Percentiles rank a stretch among this genome's conserved stretches.
Conservation (phyloP, 345 rosid genomes). For the Murraya paniculata region DNA sequence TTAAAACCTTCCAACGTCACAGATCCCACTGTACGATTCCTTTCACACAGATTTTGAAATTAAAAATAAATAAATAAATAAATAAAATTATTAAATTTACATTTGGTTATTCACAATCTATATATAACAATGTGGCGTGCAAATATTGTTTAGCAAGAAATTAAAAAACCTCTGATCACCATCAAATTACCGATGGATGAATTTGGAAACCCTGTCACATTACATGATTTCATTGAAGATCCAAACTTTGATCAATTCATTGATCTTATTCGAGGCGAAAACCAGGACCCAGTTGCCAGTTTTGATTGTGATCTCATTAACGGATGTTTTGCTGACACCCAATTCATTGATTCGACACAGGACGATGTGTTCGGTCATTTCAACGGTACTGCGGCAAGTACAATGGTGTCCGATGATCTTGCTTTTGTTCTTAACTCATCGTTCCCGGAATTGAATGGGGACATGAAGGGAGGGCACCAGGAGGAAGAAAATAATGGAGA, state of each 20-base stretch:
- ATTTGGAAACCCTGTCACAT: slow-evolving; percentile 17
- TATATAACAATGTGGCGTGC: too few species aligned
- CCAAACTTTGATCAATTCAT: slow-evolving; percentile 62
- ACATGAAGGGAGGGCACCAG: slow-evolving; percentile 11
- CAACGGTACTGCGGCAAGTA: background rate
- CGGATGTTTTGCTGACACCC: slow-evolving; percentile 27
- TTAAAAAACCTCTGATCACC: background rate
- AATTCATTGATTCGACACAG: slow-evolving; percentile 5
- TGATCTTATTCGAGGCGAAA: slow-evolving; percentile 55
- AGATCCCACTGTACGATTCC: background rate
- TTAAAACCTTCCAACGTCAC: background rate
- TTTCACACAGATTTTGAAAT: background rate
- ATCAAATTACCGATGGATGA: slow-evolving; percentile 15
- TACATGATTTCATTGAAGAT: slow-evolving; percentile 46
- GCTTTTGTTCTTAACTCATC: slow-evolving; percentile 27
- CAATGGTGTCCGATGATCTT: slow-evolving; percentile 33
- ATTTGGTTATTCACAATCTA: background rate
- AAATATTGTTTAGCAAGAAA: too few species aligned
- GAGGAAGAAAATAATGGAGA: slow-evolving; percentile 43
- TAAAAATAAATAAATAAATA: too few species aligned
- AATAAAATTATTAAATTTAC: too few species aligned
- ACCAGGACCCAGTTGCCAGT: slow-evolving; percentile 19
- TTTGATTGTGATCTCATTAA: slow-evolving; percentile 34
- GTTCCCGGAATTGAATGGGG: slow-evolving; percentile 35
- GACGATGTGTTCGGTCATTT: slow-evolving; percentile 22